Evolutionary conservation across 805 yeast genomes (phyloP).

Genomic region (Alloascoidea africana): DNA sequence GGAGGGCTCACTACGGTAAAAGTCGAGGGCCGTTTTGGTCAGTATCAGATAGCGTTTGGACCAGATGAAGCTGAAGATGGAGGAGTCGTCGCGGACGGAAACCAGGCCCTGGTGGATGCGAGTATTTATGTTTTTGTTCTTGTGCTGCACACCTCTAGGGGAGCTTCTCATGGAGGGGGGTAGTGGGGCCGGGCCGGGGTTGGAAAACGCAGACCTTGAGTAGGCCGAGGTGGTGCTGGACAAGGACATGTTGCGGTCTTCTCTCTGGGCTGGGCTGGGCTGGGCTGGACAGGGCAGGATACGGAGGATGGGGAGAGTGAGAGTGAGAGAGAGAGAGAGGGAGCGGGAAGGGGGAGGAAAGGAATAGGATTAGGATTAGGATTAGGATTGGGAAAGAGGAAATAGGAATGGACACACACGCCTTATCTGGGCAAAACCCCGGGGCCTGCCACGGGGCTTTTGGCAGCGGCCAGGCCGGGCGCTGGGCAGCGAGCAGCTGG

Average conservation of each 20-base stretch:
- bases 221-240: conserved; percentile 29
- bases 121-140: too few species aligned
- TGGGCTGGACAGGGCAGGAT: too few species aligned
- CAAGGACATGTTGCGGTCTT: conserved; percentile 23
- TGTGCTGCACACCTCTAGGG: conserved; percentile 21
- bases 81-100: conserved; percentile 65
- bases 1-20: conserved; percentile 49
- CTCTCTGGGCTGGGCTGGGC: too few species aligned
- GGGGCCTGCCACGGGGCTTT: too few species aligned
- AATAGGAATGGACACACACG: too few species aligned
- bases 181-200: conserved; percentile 41
- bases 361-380: too few species aligned
- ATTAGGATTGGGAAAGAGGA: too few species aligned
- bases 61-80: conserved; percentile 75
- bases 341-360: too few species aligned
- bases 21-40: conserved; percentile 56
- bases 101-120: conserved; percentile 83
- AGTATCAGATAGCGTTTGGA: conserved; percentile 73
- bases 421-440: too few species aligned
- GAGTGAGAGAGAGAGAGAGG: too few species aligned
- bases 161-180: conserved; percentile 21
- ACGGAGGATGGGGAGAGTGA: background rate
- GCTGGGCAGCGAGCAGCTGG: too few species aligned
- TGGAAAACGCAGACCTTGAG: conserved; percentile 31
- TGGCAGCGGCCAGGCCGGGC: too few species aligned